These are phyloP conservation scores for Mycena filopes DNA, from an alignment of 768 basidiomycete species.

Conservation along the genomic window DNA sequence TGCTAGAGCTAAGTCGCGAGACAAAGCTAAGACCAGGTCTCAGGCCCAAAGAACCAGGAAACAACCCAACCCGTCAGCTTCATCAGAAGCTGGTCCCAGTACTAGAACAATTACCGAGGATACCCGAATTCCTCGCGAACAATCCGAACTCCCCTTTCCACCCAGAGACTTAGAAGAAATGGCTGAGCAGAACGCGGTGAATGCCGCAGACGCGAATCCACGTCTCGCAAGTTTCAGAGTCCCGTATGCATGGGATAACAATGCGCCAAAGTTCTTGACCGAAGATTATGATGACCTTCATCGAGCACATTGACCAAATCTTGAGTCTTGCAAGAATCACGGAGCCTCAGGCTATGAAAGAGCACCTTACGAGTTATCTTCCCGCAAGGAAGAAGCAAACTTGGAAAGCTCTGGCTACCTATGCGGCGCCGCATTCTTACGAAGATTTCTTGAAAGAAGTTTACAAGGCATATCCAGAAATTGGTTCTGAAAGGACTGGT, in stretches of 20 bases:
- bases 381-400: neutral
- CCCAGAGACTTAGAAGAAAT: too few relatives aligned
- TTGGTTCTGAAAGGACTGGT: neutral
- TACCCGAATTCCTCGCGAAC: too few relatives aligned
- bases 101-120: too few relatives aligned
- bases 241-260: conserved; percentile 2
- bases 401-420: neutral
- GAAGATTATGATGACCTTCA: conserved; percentile 3
- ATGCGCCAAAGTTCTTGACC: conserved; percentile 16
- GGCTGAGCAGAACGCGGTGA: too few relatives aligned
- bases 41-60: too few relatives aligned
- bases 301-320: conserved; percentile 6
- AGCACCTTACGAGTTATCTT: neutral
- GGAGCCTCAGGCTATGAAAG: neutral
- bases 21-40: too few relatives aligned
- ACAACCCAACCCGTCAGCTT: too few relatives aligned
- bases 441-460: conserved; percentile 8
- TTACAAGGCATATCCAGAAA: neutral
- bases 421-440: neutral
- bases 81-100: too few relatives aligned
- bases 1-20: too few relatives aligned
- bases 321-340: conserved; percentile 3
- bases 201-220: too few relatives aligned
- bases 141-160: neutral
- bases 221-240: conserved; percentile 5